These are phyloP conservation scores for Chlorella sp. DNA, from an alignment of 139 green algal genomes.

Conservation along the genomic window DNA sequence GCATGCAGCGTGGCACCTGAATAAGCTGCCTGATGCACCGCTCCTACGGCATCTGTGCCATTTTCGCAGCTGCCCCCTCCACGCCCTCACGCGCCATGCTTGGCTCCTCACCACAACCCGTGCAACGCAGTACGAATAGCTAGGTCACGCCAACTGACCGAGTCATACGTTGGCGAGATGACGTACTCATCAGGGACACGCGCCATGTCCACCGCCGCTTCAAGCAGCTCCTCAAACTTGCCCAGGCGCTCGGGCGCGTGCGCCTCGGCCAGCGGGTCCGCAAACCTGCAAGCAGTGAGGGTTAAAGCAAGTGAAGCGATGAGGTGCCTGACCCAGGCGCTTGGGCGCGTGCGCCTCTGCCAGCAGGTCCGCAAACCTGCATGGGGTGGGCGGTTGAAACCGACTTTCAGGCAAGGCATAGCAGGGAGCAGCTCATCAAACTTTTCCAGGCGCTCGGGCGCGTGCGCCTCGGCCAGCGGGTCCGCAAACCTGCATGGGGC, in stretches of 20 bases:
- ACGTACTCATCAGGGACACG: constrained; percentile 95
- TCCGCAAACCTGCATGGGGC: background rate
- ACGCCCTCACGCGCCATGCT: too few species aligned
- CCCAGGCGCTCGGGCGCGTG: constrained; percentile 83
- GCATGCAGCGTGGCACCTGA: too few species aligned
- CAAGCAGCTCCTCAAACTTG: constrained; percentile 96
- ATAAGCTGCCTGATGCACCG: too few species aligned
- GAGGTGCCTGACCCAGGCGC: too few species aligned
- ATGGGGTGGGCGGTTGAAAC: too few species aligned
- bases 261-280: constrained; percentile 59
- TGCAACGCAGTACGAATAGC: too few species aligned
- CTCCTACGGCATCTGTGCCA: too few species aligned
- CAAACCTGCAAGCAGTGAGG: constrained; percentile 68
- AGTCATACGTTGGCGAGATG: constrained; percentile 84
- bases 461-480: too few species aligned
- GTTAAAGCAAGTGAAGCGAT: background rate
- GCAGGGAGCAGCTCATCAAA: background rate
- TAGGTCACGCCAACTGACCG: background rate
- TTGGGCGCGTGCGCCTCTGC: background rate
- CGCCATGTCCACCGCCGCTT: constrained; percentile 93
- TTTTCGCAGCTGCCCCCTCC: too few species aligned
- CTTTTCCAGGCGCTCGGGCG: background rate
- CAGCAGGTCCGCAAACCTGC: too few species aligned
- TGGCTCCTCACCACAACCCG: too few species aligned
- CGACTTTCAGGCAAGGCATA: too few species aligned